Percentiles rank a stretch among this genome's conserved stretches.
These are phyloP conservation scores for Aspergillus hiratsukae DNA, from an alignment of 2,329 filamentous ascomycete species.

Conservation along the genomic window DNA sequence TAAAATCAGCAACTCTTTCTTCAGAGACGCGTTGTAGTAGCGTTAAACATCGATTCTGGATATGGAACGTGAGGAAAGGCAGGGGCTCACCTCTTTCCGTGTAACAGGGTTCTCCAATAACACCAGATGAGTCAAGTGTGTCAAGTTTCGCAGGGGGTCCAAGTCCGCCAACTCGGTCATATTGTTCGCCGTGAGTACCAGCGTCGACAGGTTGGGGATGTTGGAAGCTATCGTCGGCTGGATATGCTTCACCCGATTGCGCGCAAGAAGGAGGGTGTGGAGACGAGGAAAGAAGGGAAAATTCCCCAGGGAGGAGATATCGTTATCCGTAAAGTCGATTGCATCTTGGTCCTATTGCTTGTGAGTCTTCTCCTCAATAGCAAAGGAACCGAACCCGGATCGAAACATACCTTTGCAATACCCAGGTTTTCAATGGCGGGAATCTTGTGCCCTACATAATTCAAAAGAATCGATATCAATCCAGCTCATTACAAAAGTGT, in stretches of 20 bases:
- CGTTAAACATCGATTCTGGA: not conserved
- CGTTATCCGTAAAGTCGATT: slow-evolving; percentile 98
- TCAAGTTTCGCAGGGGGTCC: slow-evolving; percentile 68
- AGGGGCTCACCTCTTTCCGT: slow-evolving; percentile 73
- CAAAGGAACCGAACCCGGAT: not conserved
- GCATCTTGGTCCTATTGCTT: slow-evolving; percentile 75
- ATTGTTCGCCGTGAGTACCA: slow-evolving; percentile 80
- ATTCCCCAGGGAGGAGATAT: slow-evolving; percentile 83
- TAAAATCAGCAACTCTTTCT: not conserved
- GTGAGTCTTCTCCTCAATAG: slow-evolving; percentile 2
- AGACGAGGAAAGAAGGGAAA: slow-evolving; percentile 89
- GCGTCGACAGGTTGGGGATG: slow-evolving; percentile 74
- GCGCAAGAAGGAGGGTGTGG: slow-evolving; percentile 79
- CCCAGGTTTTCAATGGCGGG: slow-evolving; percentile 96
- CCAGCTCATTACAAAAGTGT: slow-evolving; percentile 69
- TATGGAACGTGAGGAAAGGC: not conserved
- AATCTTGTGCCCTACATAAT: slow-evolving; percentile 86
- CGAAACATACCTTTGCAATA: slow-evolving; percentile 72
- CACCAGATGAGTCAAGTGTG: slow-evolving; percentile 71
- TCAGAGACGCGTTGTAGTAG: not conserved
- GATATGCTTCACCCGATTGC: slow-evolving; percentile 81
- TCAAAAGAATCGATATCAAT: slow-evolving; percentile 68
- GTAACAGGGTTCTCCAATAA: slow-evolving; percentile 84
- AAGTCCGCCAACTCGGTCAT: slow-evolving; percentile 80
- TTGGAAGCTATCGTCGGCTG: slow-evolving; percentile 69